Percentiles rank a stretch among this genome's conserved stretches.
phyloP scores from a whole-genome alignment of 148 eudicot species.

The Linanthus parryae region DNA sequence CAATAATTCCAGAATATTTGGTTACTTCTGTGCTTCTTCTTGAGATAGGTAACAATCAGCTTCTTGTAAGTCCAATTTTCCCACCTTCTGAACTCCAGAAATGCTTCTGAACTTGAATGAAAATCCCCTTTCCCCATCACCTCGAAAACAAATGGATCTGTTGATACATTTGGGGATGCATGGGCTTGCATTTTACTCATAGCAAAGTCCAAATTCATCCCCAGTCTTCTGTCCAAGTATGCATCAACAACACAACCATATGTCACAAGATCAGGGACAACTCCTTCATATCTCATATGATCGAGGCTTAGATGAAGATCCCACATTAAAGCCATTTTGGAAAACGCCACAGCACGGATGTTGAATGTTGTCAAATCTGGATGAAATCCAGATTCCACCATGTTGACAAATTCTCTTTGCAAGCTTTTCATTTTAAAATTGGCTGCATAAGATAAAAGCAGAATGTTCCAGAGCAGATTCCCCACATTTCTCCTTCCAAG shows the following conservation, averaged over 20 bases:
- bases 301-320: slow-evolving; percentile 87
- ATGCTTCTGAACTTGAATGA: slow-evolving; percentile 59
- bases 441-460: slow-evolving; percentile 83
- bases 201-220: slow-evolving; percentile 69
- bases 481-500: slow-evolving; percentile 75
- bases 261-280: slow-evolving; percentile 90
- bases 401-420: slow-evolving; percentile 74
- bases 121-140: slow-evolving; percentile 87
- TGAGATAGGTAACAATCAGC: slow-evolving; percentile 53
- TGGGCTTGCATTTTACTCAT: slow-evolving; percentile 50
- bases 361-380: slow-evolving; percentile 82
- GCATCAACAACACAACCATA: slow-evolving; percentile 95
- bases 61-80: slow-evolving; percentile 70
- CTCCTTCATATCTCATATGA: slow-evolving; percentile 67
- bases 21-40: slow-evolving; percentile 65
- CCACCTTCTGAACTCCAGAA: slow-evolving; percentile 61
- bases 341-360: slow-evolving; percentile 68
- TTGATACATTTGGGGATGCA: slow-evolving; percentile 36
- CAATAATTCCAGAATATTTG: slow-evolving; percentile 93
- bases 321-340: slow-evolving; percentile 84
- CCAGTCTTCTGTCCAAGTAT: slow-evolving; percentile 70
- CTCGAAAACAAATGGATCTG: slow-evolving; percentile 70
- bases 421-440: slow-evolving; percentile 94
- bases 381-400: slow-evolving; percentile 70
- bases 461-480: slow-evolving; percentile 84